phyloP scores from a whole-genome alignment of 345 rosid genomes.

The Trapa bicornis region DNA sequence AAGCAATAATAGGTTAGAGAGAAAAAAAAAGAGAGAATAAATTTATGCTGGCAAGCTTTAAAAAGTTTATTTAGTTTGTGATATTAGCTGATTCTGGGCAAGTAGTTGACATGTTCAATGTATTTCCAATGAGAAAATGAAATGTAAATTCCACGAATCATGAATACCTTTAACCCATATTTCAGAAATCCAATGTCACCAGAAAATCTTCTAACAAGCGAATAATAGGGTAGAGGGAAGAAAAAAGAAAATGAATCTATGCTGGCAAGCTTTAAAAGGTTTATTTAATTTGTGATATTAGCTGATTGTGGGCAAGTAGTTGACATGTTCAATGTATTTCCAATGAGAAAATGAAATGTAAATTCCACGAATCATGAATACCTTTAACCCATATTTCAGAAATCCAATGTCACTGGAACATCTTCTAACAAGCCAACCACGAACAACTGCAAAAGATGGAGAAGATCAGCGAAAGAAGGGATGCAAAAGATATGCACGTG shows the following conservation, averaged over 20 bases:
- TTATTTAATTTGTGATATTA: background rate
- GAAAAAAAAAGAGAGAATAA: background rate
- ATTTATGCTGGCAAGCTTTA: background rate
- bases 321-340: background rate
- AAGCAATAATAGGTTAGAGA: background rate
- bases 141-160: no score
- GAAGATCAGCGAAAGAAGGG: background rate
- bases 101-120: background rate
- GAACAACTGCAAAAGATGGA: slow-evolving; percentile 42
- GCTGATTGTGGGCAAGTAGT: background rate
- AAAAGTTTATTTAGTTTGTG: background rate
- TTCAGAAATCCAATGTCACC: no score
- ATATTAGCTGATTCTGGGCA: background rate
- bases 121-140: background rate
- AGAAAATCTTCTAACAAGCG: background rate
- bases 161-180: no score
- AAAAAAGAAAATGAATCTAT: background rate
- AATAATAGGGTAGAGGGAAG: background rate
- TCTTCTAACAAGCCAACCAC: slow-evolving; percentile 93
- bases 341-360: background rate
- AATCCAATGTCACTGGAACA: slow-evolving; percentile 72
- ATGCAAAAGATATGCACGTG: background rate
- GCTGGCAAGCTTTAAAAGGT: background rate
- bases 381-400: slow-evolving; percentile 48
- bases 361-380: slow-evolving; percentile 10